phyloP scores from a whole-genome alignment of 2,329 filamentous ascomycete species.

The Claviceps spartinae region DNA sequence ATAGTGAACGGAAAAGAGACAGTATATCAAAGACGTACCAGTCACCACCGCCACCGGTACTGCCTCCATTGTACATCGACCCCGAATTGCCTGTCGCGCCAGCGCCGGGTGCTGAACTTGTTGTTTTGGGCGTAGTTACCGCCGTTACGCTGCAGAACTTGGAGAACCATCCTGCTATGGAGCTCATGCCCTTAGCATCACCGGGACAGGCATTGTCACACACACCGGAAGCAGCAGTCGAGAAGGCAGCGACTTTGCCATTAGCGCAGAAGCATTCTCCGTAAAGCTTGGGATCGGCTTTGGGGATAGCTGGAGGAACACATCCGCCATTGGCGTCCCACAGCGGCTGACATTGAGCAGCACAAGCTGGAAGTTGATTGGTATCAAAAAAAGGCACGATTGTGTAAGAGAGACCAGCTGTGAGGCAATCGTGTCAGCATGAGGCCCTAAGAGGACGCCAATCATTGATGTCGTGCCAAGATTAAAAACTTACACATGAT shows the following conservation, averaged over 20 bases:
- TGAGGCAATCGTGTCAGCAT: neutral
- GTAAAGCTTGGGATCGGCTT: constrained; percentile 38
- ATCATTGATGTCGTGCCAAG: neutral
- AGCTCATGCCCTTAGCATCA: constrained; percentile 30
- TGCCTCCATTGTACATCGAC: constrained; percentile 3
- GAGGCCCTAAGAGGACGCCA: neutral
- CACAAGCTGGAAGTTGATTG: constrained; percentile 45
- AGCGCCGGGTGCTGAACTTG: constrained; percentile 3
- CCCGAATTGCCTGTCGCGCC: neutral
- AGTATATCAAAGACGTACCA: constrained; percentile 25
- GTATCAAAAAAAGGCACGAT: constrained; percentile 39
- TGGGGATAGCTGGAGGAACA: constrained; percentile 41
- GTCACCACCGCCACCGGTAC: constrained; percentile 22
- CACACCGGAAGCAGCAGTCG: constrained; percentile 37
- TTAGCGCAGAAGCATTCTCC: constrained; percentile 63
- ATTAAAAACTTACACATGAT: neutral
- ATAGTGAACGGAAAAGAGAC: neutral
- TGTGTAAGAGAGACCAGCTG: constrained; percentile 25
- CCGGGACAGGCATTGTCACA: constrained; percentile 47
- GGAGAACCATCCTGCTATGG: constrained; percentile 58
- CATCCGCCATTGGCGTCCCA: constrained; percentile 61
- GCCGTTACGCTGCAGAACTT: constrained; percentile 43
- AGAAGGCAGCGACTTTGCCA: constrained; percentile 42
- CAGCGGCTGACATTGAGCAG: constrained; percentile 42
- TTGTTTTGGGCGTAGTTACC: constrained; percentile 8